Conservation (phyloP, 257 asterid genomes). For the Paraleonurus japonicus region DNA sequence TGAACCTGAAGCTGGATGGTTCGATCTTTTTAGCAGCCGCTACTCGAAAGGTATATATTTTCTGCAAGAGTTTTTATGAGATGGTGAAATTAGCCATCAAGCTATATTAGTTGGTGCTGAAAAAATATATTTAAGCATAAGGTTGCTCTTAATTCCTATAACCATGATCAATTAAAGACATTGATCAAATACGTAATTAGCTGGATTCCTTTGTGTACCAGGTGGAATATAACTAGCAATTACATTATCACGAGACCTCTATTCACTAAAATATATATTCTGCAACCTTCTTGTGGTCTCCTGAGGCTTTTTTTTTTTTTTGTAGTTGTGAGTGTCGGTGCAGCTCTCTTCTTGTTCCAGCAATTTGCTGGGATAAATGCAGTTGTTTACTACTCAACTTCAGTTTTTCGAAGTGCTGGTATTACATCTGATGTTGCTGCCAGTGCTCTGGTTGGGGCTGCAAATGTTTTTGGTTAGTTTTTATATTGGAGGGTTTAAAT, state of each 20-base stretch:
- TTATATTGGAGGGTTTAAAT: constrained; percentile 10
- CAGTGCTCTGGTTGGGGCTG: constrained; percentile 96
- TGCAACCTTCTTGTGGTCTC: constrained; percentile 6
- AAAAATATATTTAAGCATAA: no score
- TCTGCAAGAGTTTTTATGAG: neutral
- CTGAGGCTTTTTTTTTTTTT: neutral
- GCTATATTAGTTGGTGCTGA: no score
- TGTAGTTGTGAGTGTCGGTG: constrained; percentile 98
- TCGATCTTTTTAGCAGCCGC: constrained; percentile 93
- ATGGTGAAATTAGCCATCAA: no score
- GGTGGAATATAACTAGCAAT: neutral
- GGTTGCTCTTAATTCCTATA: constrained; percentile 10
- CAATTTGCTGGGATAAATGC: constrained; percentile 98
- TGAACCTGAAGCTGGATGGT: constrained; percentile 98
- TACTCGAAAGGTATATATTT: constrained; percentile 73
- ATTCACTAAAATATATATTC: neutral
- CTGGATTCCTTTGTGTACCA: neutral
- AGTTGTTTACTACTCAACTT: constrained; percentile 87
- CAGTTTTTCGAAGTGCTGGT: constrained; percentile 97
- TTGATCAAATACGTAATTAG: neutral
- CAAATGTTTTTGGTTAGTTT: constrained; percentile 90
- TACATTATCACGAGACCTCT: neutral
- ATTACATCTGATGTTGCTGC: constrained; percentile 94
- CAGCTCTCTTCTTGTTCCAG: constrained; percentile 85
- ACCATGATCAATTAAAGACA: neutral